phyloP scores from a whole-genome alignment of 2,329 filamentous ascomycete genomes.

The Beauveria scarabaeidicola region DNA sequence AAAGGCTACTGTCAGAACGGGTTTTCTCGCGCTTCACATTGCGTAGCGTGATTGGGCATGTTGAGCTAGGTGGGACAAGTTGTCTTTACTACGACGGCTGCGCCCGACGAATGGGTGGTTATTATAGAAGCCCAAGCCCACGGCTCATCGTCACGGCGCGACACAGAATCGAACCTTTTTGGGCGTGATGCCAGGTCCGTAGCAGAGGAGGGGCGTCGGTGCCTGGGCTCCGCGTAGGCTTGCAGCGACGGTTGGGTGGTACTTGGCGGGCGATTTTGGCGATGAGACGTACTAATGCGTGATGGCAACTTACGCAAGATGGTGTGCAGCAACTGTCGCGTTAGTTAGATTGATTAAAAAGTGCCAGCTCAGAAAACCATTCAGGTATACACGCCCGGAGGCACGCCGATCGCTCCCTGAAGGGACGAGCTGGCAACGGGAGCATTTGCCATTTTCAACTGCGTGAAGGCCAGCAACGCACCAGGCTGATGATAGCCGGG shows the following conservation, averaged over 20 bases:
- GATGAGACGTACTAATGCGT: not conserved
- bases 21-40: not conserved
- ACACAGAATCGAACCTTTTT: not conserved
- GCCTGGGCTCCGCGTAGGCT: not conserved
- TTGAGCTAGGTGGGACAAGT: not conserved
- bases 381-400: not conserved
- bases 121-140: not conserved
- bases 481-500: constrained; percentile 1
- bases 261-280: not conserved
- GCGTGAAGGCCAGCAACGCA: not conserved
- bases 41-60: not conserved
- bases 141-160: not conserved
- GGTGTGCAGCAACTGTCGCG: constrained; percentile 2
- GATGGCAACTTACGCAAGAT: not conserved
- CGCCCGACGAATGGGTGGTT: not conserved
- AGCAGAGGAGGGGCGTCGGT: not conserved
- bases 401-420: constrained; percentile 3
- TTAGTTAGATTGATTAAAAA: not conserved
- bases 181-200: not conserved
- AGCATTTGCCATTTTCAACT: constrained; percentile 1
- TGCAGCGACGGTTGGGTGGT: not conserved
- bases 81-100: not conserved
- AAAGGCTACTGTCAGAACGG: not conserved
- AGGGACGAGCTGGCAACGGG: not conserved
- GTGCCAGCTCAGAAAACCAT: constrained; percentile 2